phyloP scores from a whole-genome alignment of 768 basidiomycete genomes.

The Collybia mongolica region DNA sequence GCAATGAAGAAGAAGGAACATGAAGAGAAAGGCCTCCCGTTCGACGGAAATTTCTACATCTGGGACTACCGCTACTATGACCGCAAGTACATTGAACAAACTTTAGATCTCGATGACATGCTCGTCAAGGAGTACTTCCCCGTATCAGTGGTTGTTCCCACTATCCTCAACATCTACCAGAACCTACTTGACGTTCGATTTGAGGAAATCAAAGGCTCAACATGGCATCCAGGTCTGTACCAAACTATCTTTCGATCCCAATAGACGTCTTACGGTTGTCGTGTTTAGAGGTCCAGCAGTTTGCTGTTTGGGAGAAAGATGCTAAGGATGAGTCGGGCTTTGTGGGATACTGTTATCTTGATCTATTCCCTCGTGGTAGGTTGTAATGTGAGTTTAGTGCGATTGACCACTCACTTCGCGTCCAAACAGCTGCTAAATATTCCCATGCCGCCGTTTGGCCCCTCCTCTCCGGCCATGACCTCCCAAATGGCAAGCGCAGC shows the following conservation, averaged over 20 bases:
- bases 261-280: slow-evolving; percentile 2
- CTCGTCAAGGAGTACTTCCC: slow-evolving; percentile 90
- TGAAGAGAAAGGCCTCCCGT: slow-evolving; percentile 52
- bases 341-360: slow-evolving; percentile 84
- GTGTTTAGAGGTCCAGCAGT: slow-evolving; percentile 72
- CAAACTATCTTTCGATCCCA: neutral
- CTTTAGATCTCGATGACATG: slow-evolving; percentile 70
- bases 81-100: slow-evolving; percentile 63
- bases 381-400: slow-evolving; percentile 6
- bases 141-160: slow-evolving; percentile 77
- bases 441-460: slow-evolving; percentile 88
- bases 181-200: slow-evolving; percentile 77
- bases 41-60: slow-evolving; percentile 73
- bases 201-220: slow-evolving; percentile 56
- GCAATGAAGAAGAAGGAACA: slow-evolving; percentile 77
- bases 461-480: slow-evolving; percentile 64
- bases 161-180: slow-evolving; percentile 83
- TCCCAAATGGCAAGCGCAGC: slow-evolving; percentile 52
- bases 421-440: slow-evolving; percentile 66
- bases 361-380: slow-evolving; percentile 79
- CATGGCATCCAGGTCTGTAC: slow-evolving; percentile 76
- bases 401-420: slow-evolving; percentile 2
- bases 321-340: slow-evolving; percentile 72
- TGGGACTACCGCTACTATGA: slow-evolving; percentile 87
- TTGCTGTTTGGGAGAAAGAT: slow-evolving; percentile 80